A percentile compares a stretch with the other conserved stretches of the same genome.
These are phyloP conservation scores for Candida pseudoviswanathii DNA, from an alignment of 1,139 yeast genomes.

Conservation along the genomic window DNA sequence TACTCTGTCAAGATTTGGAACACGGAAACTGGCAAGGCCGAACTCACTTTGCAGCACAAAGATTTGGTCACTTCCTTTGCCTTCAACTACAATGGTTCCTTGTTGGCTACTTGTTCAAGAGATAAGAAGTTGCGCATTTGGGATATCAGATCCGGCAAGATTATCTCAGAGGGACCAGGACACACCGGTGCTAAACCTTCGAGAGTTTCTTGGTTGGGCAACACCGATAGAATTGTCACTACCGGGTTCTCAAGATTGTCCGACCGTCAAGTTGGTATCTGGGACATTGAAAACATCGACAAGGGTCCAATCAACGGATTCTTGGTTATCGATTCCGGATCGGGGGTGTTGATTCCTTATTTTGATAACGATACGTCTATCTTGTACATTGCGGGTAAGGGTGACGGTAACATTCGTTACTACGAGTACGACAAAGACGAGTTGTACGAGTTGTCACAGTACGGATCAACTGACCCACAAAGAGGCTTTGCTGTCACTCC, in stretches of 20 bases:
- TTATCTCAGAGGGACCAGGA: constrained; percentile 83
- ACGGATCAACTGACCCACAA: constrained; percentile 87
- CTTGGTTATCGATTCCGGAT: constrained; percentile 79
- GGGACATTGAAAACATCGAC: constrained; percentile 78
- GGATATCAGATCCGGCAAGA: constrained; percentile 78
- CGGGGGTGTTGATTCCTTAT: constrained; percentile 91
- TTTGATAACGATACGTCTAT: constrained; percentile 81
- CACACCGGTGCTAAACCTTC: constrained; percentile 92
- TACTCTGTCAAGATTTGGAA: constrained; percentile 92
- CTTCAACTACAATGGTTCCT: constrained; percentile 85
- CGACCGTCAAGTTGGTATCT: constrained; percentile 92
- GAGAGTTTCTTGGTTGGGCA: constrained; percentile 88
- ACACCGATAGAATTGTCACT: constrained; percentile 80
- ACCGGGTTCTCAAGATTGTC: constrained; percentile 95
- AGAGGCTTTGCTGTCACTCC: constrained; percentile 94
- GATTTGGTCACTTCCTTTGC: constrained; percentile 90
- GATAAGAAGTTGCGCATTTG: constrained; percentile 89
- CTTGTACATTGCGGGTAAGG: constrained; percentile 92
- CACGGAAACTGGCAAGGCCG: constrained; percentile 70
- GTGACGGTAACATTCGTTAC: constrained; percentile 96
- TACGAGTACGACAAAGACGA: constrained; percentile 84
- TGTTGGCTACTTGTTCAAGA: constrained; percentile 87
- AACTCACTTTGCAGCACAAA: constrained; percentile 76
- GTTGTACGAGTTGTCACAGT: constrained; percentile 81
- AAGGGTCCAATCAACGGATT: constrained; percentile 90